These are phyloP conservation scores for Mangifera indica DNA, from an alignment of 345 rosid genomes.

Conservation along the genomic window DNA sequence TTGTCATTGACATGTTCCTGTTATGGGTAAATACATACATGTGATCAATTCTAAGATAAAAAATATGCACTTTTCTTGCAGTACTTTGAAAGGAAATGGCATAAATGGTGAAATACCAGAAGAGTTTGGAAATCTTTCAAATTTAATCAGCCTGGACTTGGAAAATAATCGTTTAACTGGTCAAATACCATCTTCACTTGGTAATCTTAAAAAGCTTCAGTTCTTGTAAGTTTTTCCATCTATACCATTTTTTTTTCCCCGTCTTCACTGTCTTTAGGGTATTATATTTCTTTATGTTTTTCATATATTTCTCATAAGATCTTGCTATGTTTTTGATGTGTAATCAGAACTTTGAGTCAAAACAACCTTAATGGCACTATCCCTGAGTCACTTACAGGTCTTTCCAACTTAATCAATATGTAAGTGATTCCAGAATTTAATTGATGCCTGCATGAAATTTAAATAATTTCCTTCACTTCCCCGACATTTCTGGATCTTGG, in stretches of 20 bases:
- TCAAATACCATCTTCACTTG: slow-evolving; percentile 74
- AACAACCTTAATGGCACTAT: slow-evolving; percentile 81
- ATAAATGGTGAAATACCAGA: slow-evolving; percentile 82
- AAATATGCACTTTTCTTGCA: slow-evolving; percentile 34
- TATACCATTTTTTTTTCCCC: slow-evolving; percentile 9
- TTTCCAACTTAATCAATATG: slow-evolving; percentile 71
- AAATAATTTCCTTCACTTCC: slow-evolving; percentile 1
- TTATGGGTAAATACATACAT: too few relatives aligned
- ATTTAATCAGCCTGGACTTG: slow-evolving; percentile 84
- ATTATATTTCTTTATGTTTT: slow-evolving; percentile 7
- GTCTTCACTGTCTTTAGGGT: background rate
- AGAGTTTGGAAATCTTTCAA: slow-evolving; percentile 79
- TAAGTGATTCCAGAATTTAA: slow-evolving; percentile 35
- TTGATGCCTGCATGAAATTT: slow-evolving; percentile 4
- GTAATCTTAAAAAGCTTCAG: slow-evolving; percentile 84
- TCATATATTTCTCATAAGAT: background rate
- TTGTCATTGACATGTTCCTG: too few relatives aligned
- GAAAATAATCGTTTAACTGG: slow-evolving; percentile 79
- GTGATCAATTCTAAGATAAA: background rate
- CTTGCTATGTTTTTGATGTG: slow-evolving; percentile 12
- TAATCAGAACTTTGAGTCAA: slow-evolving; percentile 75
- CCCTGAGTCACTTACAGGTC: slow-evolving; percentile 65
- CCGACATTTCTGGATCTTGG: too few relatives aligned
- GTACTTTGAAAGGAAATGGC: slow-evolving; percentile 91
- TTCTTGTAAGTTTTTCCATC: slow-evolving; percentile 67